Evolutionary conservation across 768 basidiomycete genomes (phyloP).

Genomic region (Leccinellum rugosiceps): DNA sequence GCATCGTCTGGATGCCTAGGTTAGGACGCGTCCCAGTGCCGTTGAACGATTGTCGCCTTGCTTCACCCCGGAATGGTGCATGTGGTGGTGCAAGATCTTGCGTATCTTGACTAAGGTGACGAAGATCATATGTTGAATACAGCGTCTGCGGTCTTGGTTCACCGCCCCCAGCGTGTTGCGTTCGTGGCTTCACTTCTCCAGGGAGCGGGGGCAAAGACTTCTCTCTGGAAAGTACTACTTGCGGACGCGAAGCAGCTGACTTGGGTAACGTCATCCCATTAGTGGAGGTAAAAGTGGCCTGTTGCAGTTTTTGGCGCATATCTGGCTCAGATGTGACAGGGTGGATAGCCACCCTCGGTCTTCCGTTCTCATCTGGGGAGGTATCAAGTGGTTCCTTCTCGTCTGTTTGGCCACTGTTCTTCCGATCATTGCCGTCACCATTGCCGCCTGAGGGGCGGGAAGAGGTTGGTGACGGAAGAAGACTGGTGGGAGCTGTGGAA

Average conservation of each 20-base stretch:
- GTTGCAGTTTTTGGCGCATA: slow-evolving; percentile 47
- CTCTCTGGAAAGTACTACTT: slow-evolving; percentile 45
- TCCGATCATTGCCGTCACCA: slow-evolving; percentile 46
- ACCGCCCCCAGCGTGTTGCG: slow-evolving; percentile 30
- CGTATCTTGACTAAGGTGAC: slow-evolving; percentile 40
- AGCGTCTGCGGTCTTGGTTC: slow-evolving; percentile 64
- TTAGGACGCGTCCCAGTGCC: slow-evolving; percentile 61
- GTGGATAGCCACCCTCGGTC: slow-evolving; percentile 43
- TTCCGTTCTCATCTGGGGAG: slow-evolving; percentile 33
- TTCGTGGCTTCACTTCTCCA: slow-evolving; percentile 44
- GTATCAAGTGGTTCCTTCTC: slow-evolving; percentile 39
- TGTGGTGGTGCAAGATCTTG: slow-evolving; percentile 60
- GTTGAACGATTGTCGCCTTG: slow-evolving; percentile 73
- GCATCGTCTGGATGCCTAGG: slow-evolving; percentile 49
- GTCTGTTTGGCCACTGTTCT: slow-evolving; percentile 40
- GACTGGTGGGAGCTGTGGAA: slow-evolving; percentile 71
- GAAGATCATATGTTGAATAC: slow-evolving; percentile 58
- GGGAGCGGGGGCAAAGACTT: slow-evolving; percentile 81
- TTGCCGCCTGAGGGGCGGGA: slow-evolving; percentile 62
- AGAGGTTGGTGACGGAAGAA: slow-evolving; percentile 72
- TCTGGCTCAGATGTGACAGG: slow-evolving; percentile 61
- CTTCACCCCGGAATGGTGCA: slow-evolving; percentile 60
- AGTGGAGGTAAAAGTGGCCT: slow-evolving; percentile 33
- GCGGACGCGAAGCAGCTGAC: slow-evolving; percentile 10
- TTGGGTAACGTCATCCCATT: slow-evolving; percentile 30